Conservation (phyloP, 495 filamentous ascomycete species). For the Chlorociboria aeruginascens region DNA sequence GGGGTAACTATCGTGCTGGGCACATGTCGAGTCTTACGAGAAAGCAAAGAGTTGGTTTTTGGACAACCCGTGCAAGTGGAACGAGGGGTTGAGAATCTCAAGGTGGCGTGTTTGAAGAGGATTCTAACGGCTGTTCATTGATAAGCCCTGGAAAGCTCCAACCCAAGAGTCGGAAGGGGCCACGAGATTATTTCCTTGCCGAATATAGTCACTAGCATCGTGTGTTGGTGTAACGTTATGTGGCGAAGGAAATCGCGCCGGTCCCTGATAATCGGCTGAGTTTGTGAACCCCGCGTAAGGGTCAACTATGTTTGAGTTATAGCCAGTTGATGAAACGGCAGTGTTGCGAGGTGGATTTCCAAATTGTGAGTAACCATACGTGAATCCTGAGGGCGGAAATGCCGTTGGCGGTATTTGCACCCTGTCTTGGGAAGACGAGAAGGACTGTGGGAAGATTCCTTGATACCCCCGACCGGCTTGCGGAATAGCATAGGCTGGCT, state of each 20-base stretch:
- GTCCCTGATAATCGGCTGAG: slow-evolving; percentile 28
- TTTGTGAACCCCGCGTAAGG: slow-evolving; percentile 31
- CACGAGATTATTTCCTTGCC: slow-evolving; percentile 3
- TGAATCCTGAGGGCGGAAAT: slow-evolving; percentile 12
- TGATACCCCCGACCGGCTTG: slow-evolving; percentile 28
- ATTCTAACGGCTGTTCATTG: slow-evolving; percentile 36
- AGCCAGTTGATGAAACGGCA: slow-evolving; percentile 17
- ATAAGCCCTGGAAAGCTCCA: slow-evolving; percentile 38
- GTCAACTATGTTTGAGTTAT: slow-evolving; percentile 26
- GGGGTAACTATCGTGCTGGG: background rate
- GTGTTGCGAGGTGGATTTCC: slow-evolving; percentile 26
- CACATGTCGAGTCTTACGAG: background rate
- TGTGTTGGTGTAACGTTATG: slow-evolving; percentile 7
- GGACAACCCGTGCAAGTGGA: background rate
- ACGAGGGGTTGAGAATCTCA: background rate
- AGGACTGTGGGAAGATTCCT: slow-evolving; percentile 22
- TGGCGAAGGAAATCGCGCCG: slow-evolving; percentile 30
- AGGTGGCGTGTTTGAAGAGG: background rate
- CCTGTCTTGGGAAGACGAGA: slow-evolving; percentile 10
- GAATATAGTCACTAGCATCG: slow-evolving; percentile 13
- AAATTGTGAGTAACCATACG: slow-evolving; percentile 33
- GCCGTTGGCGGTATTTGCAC: slow-evolving; percentile 6
- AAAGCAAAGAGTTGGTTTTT: background rate
- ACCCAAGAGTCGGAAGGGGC: slow-evolving; percentile 24
- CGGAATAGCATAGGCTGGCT: slow-evolving; percentile 25